Evolutionary conservation across 805 yeast species (phyloP).

Genomic region (Candida peoriensis): DNA sequence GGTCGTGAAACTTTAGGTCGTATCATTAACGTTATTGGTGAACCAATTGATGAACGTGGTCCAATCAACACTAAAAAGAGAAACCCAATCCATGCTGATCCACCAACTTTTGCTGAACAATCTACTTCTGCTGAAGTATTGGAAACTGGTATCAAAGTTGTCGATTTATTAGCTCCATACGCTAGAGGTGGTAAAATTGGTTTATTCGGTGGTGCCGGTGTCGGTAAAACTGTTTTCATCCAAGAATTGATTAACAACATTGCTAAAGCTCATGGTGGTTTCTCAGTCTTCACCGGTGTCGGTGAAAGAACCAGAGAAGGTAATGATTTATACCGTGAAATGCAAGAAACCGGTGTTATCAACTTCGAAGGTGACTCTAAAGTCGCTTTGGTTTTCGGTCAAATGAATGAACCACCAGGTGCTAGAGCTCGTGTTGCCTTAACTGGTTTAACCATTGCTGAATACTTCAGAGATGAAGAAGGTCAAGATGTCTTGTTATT

Average conservation of each 20-base stretch:
- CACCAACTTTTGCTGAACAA: slow-evolving; percentile 95
- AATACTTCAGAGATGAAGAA: slow-evolving; percentile 99
- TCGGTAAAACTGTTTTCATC: slow-evolving; percentile 99
- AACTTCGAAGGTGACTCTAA: slow-evolving; percentile 99
- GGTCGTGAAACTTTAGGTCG: slow-evolving; percentile 99
- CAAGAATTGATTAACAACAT: slow-evolving; percentile 99
- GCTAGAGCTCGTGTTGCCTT: slow-evolving; percentile 99
- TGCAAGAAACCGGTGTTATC: slow-evolving; percentile 99
- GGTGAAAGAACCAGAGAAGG: slow-evolving; percentile 99
- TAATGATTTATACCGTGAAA: slow-evolving; percentile 99
- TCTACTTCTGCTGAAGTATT: slow-evolving; percentile 96
- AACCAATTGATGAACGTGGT: slow-evolving; percentile 99
- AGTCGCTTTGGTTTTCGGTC: slow-evolving; percentile 99
- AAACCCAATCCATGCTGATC: slow-evolving; percentile 99
- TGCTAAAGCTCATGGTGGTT: slow-evolving; percentile 99
- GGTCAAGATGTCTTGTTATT: slow-evolving; percentile 99
- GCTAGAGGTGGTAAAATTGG: slow-evolving; percentile 99
- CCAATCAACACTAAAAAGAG: slow-evolving; percentile 89
- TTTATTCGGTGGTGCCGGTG: slow-evolving; percentile 99
- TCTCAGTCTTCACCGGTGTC: slow-evolving; percentile 99
- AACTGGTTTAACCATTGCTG: slow-evolving; percentile 99
- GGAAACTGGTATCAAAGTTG: slow-evolving; percentile 99
- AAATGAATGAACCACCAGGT: slow-evolving; percentile 99
- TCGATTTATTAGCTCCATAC: slow-evolving; percentile 97
- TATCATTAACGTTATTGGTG: slow-evolving; percentile 97